Percentiles rank a stretch among this genome's conserved stretches.
Evolutionary conservation across 108 stramenopile species (phyloP).

Genomic region (Skeletonema grethae): DNA sequence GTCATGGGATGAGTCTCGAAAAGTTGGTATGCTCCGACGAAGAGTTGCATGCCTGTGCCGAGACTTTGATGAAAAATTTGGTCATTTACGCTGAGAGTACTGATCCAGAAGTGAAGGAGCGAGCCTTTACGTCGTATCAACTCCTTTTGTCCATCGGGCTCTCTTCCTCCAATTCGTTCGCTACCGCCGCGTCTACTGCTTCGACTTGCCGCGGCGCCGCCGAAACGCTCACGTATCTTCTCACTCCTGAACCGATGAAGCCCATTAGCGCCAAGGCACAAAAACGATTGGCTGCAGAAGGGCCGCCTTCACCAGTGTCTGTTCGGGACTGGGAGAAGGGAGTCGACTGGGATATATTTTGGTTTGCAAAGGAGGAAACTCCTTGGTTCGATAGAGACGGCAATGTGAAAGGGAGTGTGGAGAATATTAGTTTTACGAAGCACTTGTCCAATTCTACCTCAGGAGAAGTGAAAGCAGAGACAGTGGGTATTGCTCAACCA

Average conservation of each 20-base stretch:
- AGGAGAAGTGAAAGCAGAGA: neutral
- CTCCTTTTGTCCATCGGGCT: slow-evolving; percentile 73
- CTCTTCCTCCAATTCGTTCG: slow-evolving; percentile 24
- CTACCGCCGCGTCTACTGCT: slow-evolving; percentile 24
- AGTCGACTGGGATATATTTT: slow-evolving; percentile 42
- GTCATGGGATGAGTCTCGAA: slow-evolving; percentile 13
- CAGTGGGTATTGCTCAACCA: neutral
- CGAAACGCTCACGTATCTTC: slow-evolving; percentile 60
- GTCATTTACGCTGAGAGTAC: slow-evolving; percentile 61
- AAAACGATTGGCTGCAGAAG: slow-evolving; percentile 65
- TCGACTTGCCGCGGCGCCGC: slow-evolving; percentile 45
- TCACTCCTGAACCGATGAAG: slow-evolving; percentile 88
- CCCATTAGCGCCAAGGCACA: slow-evolving; percentile 87
- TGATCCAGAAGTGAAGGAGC: slow-evolving; percentile 92
- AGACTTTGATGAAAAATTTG: slow-evolving; percentile 52
- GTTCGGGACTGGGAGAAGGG: slow-evolving; percentile 37
- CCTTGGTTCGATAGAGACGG: slow-evolving; percentile 37
- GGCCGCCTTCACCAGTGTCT: slow-evolving; percentile 47
- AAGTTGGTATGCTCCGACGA: slow-evolving; percentile 43
- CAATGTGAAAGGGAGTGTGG: slow-evolving; percentile 28
- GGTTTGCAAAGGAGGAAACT: slow-evolving; percentile 45
- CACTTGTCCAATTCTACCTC: slow-evolving; percentile 11
- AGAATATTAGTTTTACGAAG: slow-evolving; percentile 46
- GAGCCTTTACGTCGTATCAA: slow-evolving; percentile 71
- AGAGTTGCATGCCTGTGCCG: slow-evolving; percentile 64